Conservation (phyloP, 495 filamentous ascomycete genomes). For the Trichoderma gamsii region DNA sequence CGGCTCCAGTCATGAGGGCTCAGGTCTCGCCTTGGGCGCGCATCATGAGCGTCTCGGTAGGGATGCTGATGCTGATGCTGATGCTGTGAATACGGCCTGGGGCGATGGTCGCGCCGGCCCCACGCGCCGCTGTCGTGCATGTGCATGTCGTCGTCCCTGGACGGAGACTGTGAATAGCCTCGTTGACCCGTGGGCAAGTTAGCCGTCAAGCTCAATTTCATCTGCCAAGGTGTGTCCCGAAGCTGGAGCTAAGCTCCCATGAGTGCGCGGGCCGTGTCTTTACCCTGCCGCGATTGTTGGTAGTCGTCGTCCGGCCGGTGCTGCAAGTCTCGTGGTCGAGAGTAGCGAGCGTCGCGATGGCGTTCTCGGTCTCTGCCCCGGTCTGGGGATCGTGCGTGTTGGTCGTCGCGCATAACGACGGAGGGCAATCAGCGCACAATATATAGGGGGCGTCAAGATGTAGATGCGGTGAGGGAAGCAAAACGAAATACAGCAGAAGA, state of each 20-base stretch:
- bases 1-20: constrained; percentile 8
- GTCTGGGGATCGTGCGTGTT: constrained; percentile 25
- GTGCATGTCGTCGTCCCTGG: constrained; percentile 16
- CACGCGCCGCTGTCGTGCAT: constrained; percentile 1
- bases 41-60: constrained; percentile 9
- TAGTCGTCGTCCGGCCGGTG: constrained; percentile 27
- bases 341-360: constrained; percentile 27
- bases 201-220: constrained; percentile 29
- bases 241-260: constrained; percentile 15
- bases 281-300: constrained; percentile 44
- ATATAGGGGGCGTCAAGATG: not conserved
- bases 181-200: constrained; percentile 31
- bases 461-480: not conserved
- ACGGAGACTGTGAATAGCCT: constrained; percentile 32
- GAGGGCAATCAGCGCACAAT: not conserved
- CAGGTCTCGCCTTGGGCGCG: not conserved
- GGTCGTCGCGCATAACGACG: constrained; percentile 28
- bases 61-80: not conserved
- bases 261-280: constrained; percentile 21
- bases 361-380: constrained; percentile 29
- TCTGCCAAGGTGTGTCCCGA: constrained; percentile 29
- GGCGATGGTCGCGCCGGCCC: constrained; percentile 1
- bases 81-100: not conserved
- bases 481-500: not conserved
- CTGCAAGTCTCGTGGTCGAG: constrained; percentile 17